Conservation (phyloP, 2,329 filamentous ascomycete genomes). For the Phyllosticta citriasiana region DNA sequence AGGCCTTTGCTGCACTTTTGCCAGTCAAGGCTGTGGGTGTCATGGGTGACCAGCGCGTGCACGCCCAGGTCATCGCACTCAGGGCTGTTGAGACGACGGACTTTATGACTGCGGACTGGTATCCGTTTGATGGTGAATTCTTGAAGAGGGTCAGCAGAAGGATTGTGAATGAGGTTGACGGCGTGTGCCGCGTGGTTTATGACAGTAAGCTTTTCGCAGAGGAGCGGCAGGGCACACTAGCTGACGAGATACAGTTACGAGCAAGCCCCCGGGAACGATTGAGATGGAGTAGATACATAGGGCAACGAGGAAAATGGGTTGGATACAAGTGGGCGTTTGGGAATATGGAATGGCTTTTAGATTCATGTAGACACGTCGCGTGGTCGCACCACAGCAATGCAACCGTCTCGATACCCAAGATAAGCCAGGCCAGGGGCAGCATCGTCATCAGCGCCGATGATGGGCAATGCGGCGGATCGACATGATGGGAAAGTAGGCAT, state of each 20-base stretch:
- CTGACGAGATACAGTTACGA: conserved; percentile 38
- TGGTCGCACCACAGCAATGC: background rate
- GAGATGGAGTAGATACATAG: conserved; percentile 53
- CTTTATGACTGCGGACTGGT: conserved; percentile 69
- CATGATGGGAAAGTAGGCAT: background rate
- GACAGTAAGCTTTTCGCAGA: conserved; percentile 42
- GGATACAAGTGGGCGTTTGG: conserved; percentile 7
- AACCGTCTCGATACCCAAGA: background rate
- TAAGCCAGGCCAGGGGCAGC: background rate
- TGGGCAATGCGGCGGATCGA: background rate
- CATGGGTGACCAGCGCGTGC: conserved; percentile 60
- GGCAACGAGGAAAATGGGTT: background rate
- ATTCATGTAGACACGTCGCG: background rate
- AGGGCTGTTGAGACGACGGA: conserved; percentile 54
- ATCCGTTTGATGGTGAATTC: conserved; percentile 54
- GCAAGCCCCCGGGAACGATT: conserved; percentile 62
- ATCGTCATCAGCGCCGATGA: background rate
- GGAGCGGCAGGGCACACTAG: background rate
- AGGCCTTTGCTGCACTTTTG: conserved; percentile 60
- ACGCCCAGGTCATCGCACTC: conserved; percentile 52
- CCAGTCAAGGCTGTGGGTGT: conserved; percentile 57
- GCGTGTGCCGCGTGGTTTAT: conserved; percentile 61
- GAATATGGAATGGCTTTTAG: conserved; percentile 1
- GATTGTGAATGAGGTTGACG: conserved; percentile 68
- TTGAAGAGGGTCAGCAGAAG: conserved; percentile 54